These are phyloP conservation scores for Aspergillus ellipticus DNA, from an alignment of 495 filamentous ascomycete species.

Conservation along the genomic window DNA sequence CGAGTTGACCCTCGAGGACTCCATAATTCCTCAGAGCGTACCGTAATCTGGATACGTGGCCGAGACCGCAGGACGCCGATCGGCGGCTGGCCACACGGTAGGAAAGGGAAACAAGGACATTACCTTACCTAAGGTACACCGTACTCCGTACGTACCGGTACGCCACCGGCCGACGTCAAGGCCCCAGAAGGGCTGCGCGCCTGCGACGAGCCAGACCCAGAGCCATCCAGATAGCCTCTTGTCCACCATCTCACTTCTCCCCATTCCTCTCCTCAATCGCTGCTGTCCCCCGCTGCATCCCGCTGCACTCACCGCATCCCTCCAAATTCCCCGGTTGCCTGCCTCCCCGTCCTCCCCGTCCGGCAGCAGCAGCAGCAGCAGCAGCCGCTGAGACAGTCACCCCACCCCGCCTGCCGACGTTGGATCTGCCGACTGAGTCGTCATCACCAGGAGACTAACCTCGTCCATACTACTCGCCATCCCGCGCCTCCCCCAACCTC, in stretches of 20 bases:
- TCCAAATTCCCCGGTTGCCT: not conserved
- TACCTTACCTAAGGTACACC: not conserved
- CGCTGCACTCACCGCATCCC: not conserved
- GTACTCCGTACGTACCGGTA: not conserved
- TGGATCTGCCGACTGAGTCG: slow-evolving; percentile 7
- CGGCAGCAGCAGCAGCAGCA: too few relatives aligned
- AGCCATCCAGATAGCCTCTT: not conserved
- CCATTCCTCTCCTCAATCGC: not conserved
- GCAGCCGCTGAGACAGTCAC: not conserved
- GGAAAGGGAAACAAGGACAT: too few relatives aligned
- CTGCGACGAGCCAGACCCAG: too few relatives aligned
- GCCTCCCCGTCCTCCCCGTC: not conserved
- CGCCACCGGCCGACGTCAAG: slow-evolving; percentile 2
- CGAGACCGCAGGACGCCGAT: too few relatives aligned
- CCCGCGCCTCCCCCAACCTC: slow-evolving; percentile 13
- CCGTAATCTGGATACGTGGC: not conserved
- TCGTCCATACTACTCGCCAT: slow-evolving; percentile 8
- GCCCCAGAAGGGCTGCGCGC: not conserved
- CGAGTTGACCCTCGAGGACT: too few relatives aligned
- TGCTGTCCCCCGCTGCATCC: not conserved
- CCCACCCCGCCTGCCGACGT: not conserved
- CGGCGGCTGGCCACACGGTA: too few relatives aligned
- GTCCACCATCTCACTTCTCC: not conserved
- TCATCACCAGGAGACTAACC: slow-evolving; percentile 15
- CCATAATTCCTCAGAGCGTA: too few relatives aligned